These are phyloP conservation scores for Silene vulgaris DNA, from an alignment of 179 eudicot genomes.

Conservation along the genomic window DNA sequence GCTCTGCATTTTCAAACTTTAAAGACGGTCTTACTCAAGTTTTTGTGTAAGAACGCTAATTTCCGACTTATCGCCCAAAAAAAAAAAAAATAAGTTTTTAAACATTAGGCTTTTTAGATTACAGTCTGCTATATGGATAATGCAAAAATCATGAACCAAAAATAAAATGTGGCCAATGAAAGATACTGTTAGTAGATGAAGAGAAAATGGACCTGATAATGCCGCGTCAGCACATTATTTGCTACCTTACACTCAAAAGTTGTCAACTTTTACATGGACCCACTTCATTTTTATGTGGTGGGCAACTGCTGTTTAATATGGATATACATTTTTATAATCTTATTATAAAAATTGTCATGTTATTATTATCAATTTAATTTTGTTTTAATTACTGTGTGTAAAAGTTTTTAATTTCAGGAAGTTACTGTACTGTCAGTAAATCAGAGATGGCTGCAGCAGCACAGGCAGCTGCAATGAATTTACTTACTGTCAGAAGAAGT, in stretches of 20 bases:
- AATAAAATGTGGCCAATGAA: conserved; percentile 16
- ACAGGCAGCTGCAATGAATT: conserved; percentile 29
- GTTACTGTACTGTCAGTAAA: conserved; percentile 15
- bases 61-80: neutral
- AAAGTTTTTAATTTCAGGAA: neutral
- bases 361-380: neutral
- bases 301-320: conserved; percentile 3
- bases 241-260: conserved; percentile 5
- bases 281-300: conserved; percentile 22
- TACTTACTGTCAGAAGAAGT: conserved; percentile 18
- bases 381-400: neutral
- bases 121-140: conserved; percentile 4
- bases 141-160: conserved; percentile 16
- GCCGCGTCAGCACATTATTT: conserved; percentile 12
- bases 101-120: neutral
- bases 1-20: too few relatives aligned
- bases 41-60: neutral
- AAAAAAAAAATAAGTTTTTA: neutral
- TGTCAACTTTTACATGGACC: conserved; percentile 1
- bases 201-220: conserved; percentile 11
- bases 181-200: neutral
- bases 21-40: neutral
- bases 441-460: conserved; percentile 28
- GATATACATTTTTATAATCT: neutral
- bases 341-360: neutral